These are phyloP conservation scores for Pistacia atlantica DNA, from an alignment of 345 rosid species.

Conservation along the genomic window DNA sequence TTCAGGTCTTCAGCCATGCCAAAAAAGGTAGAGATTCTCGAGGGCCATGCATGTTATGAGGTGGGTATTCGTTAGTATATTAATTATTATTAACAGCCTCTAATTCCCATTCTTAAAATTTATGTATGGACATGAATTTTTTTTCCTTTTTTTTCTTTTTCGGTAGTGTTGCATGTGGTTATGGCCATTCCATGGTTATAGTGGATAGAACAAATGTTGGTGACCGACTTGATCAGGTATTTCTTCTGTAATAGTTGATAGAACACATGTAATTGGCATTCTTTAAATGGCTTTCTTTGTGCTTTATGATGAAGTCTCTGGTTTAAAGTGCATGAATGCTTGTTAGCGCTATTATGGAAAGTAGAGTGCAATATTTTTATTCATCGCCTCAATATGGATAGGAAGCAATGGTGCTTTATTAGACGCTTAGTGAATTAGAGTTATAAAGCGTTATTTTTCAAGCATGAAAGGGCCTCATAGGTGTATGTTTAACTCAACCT, in stretches of 20 bases:
- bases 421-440: too few species aligned
- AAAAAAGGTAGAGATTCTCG: constrained; percentile 88
- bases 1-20: constrained; percentile 93
- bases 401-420: too few species aligned
- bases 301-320: neutral
- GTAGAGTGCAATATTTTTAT: too few species aligned
- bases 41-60: constrained; percentile 88
- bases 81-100: neutral
- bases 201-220: constrained; percentile 69
- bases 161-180: constrained; percentile 88
- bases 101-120: neutral
- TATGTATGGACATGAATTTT: neutral
- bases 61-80: constrained; percentile 40
- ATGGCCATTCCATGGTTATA: constrained; percentile 84
- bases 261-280: too few species aligned
- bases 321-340: too few species aligned
- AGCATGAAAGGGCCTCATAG: neutral
- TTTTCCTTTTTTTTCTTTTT: constrained; percentile 14
- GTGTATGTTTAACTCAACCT: neutral
- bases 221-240: constrained; percentile 89
- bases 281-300: neutral
- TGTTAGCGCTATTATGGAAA: too few species aligned
- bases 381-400: too few species aligned
- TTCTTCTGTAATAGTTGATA: neutral
- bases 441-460: too few species aligned